Evolutionary conservation across 2,329 filamentous ascomycete genomes (phyloP), one percentile per base, ranked within the genome.

Genomic region (Sphaerulina populicola): DNA sequence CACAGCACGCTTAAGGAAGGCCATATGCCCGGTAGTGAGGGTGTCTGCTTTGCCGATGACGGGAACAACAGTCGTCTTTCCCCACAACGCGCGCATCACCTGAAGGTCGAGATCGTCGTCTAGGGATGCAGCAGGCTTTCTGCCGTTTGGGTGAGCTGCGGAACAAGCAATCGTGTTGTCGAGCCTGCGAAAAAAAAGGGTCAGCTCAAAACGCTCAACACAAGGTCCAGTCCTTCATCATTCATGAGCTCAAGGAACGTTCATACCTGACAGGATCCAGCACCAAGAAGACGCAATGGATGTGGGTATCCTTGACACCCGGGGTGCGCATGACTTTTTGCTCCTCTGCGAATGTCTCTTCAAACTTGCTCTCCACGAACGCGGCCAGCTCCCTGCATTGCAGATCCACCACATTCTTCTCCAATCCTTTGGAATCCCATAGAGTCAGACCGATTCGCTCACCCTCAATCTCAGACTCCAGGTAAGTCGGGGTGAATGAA

Each of bases 21-120:
- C 77, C 93, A 97, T 97, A 71, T 98, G 93, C 47, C 86, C 85
- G 0, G 86, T 83, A n/a, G 93, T 97, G 62, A 97, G 86, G 11
- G 90, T 96, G 68, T 98, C 93, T 36, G 93, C 91, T 72, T 98
- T 98, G 66, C 89, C 86, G 64, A 98, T 91, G 52, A 98, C 83
- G 0, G 93, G 93, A 42, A 98, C 88, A 53, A 97, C 88, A 0
- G 88, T 94, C 0, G 93, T 97, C 76, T 95, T 96, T 62, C 87
- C 86, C 68, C 94, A 84, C 27, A 98, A 78, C 12, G 85, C 86
- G 43, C 86, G 86, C 62, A 98, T 77, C 51, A 96, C 86, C 65
- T 95, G 89, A 21, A 98, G 73, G 65, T 98, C 93, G 8, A 98
- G 78, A 59, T 88, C 86, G 58, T 94, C 85, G 62, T 97, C 90